These are phyloP conservation scores for Infundibulicybe gibba DNA, from an alignment of 768 basidiomycete genomes.

Conservation along the genomic window DNA sequence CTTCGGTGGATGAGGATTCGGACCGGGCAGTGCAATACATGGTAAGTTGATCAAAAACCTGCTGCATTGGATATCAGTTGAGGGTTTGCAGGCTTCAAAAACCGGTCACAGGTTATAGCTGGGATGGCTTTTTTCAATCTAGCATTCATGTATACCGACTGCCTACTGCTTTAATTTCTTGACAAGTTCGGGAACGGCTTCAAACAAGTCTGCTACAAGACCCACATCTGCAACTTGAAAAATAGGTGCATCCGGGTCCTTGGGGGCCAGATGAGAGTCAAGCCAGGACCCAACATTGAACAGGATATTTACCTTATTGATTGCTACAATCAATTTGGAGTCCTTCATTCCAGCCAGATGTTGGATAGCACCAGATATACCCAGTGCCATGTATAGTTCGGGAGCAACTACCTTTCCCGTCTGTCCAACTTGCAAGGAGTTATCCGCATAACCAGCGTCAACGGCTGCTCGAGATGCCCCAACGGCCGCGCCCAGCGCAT, in stretches of 20 bases:
- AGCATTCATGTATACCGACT: no score
- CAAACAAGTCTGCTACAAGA: slow-evolving; percentile 90
- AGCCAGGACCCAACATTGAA: neutral
- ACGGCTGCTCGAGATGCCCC: slow-evolving; percentile 98
- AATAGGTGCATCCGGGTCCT: slow-evolving; percentile 98
- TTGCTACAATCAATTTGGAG: slow-evolving; percentile 94
- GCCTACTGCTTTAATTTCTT: slow-evolving; percentile 69
- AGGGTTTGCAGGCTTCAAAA: no score
- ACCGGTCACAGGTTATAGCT: no score
- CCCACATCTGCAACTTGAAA: slow-evolving; percentile 98
- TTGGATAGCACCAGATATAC: slow-evolving; percentile 98
- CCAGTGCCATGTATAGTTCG: slow-evolving; percentile 92
- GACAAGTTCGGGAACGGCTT: slow-evolving; percentile 86
- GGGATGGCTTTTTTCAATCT: no score
- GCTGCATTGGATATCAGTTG: no score
- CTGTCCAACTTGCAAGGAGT: slow-evolving; percentile 98
- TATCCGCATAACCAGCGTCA: slow-evolving; percentile 97
- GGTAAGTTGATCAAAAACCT: no score
- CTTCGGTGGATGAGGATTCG: slow-evolving; percentile 27
- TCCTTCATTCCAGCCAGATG: slow-evolving; percentile 99
- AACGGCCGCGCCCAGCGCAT: slow-evolving; percentile 90
- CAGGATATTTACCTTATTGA: slow-evolving; percentile 75
- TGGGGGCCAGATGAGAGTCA: slow-evolving; percentile 8
- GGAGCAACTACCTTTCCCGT: slow-evolving; percentile 99
- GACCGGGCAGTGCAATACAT: no score